Evolutionary conservation across 2,329 filamentous ascomycete species (phyloP), one percentile per base, ranked within the genome.

Genomic region (Fusarium palustre): DNA sequence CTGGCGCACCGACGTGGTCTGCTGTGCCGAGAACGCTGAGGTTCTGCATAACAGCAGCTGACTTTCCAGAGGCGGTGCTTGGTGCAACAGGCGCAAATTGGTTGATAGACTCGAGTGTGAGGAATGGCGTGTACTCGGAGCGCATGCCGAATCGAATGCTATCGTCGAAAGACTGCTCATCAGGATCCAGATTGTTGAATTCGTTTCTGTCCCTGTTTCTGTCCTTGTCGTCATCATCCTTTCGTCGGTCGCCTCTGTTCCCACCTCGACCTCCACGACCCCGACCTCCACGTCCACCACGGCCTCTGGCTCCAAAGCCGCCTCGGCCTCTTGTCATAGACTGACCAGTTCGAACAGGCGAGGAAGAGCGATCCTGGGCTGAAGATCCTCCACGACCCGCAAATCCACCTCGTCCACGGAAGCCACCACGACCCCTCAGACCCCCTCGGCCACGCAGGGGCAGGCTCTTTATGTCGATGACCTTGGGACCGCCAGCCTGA

Each of bases 391-490:
- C 66, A n/a, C 67, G 68, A 4, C 50, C 63, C 15, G 36, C 11
- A 7, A 52, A 53, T 13, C 68, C 68, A 5, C 68, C 68, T 54
- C 68, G 43, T 33, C 52, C 59, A 25, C 43, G 25, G 24, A 53
- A 30, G 24, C 43, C 64, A 18, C 75, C 72, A 16, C 76, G 73
- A 6, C 75, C 68, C 28, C 78, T 76, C 15, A 66, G 33, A 15
- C 70, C 70, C 20, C 70, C 66, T 18, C 69, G 56, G 13, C 70
- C 71, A 11, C 70, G 68, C 25, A 72, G 39, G 24, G 69, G 80
- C 15, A 83, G 72, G 58, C 73, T 81, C 58, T 74, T 77, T 56
- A 83, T 71, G 57, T 81, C 80, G 47, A 84, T 75, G 18, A 83
- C 73, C 60, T 77, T 80, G 25, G 78, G 76, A 36, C 67, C 66